A percentile compares a stretch with the other conserved stretches of the same genome.
These are phyloP conservation scores for Apiotrichum porosum DNA, from an alignment of 1,284 basidiomycete species.

Conservation along the genomic window DNA sequence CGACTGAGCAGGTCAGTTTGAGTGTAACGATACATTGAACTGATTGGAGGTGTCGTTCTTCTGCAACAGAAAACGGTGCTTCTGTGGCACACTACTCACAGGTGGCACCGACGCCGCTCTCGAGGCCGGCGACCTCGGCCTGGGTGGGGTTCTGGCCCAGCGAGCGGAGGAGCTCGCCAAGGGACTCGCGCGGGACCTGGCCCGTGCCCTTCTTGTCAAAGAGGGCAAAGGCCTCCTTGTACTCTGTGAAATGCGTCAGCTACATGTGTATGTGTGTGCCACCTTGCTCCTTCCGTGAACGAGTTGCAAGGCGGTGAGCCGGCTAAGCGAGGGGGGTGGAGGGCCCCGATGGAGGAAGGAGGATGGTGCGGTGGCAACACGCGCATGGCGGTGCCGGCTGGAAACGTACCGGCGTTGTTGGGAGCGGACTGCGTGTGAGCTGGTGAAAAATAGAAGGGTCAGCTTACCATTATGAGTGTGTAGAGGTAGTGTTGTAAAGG, in stretches of 20 bases:
- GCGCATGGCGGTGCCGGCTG: neutral
- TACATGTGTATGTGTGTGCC: neutral
- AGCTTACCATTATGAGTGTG: neutral
- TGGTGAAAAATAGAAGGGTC: neutral
- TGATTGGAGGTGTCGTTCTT: too few species aligned
- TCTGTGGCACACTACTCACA: too few species aligned
- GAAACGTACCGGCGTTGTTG: conserved; percentile 19
- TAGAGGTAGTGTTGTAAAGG: too few species aligned
- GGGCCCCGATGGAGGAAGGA: neutral
- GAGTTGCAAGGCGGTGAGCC: too few species aligned
- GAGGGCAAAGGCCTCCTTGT: conserved; percentile 93
- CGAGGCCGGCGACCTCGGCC: conserved; percentile 84
- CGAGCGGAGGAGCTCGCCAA: conserved; percentile 92
- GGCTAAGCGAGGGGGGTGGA: too few species aligned
- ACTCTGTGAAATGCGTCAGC: conserved; percentile 56
- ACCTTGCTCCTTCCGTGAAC: too few species aligned
- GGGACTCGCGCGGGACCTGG: conserved; percentile 74
- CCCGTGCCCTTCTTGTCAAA: conserved; percentile 97
- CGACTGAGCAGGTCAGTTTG: conserved; percentile 55
- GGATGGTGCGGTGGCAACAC: neutral
- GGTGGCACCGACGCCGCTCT: conserved; percentile 54
- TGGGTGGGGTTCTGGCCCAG: conserved; percentile 98
- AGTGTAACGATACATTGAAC: neutral
- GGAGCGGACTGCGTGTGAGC: conserved; percentile 17
- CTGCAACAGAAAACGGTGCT: too few species aligned